Evolutionary conservation across 768 basidiomycete species (phyloP), one percentile per base, ranked within the genome.

Genomic region (Lentinus tigrinus): DNA sequence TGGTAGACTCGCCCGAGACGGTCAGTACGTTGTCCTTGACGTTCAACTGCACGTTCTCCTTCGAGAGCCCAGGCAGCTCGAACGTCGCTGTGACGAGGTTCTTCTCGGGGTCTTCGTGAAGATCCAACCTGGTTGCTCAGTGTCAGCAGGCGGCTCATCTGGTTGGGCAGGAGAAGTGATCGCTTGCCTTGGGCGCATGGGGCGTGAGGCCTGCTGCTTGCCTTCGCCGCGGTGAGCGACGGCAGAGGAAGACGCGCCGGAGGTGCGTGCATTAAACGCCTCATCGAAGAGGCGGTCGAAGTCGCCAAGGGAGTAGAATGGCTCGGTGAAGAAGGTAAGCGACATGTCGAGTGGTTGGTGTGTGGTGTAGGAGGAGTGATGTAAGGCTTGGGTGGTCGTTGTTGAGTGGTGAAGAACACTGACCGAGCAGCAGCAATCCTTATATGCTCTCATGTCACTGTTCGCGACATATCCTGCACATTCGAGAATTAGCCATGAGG

Each of bases 1-100:
- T 47, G 43, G 69, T 74, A 23, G 64, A 72, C 70, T 86, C 79
- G 10, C 82, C 85, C 3, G 82, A 78, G 47, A 87, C 66, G 44
- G 69, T 79, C 49, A 87, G 77, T 2, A 75, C 70, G 57, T 79
- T 77, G 58, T 79, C 75, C 57, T 78, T 75, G 8, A 83, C 63
- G 54, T 85, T 83, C 61, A 87, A 78, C 48, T 70, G 69, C 47
- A 85, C 72, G 57, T 84, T 70, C 46, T 83, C 78, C 31, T 80
- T 78, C 54, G 71, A 71, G 38, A 85, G 27, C 19, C 84, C 84
- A 0, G 85, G 84, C 7, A 87, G 70, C 61, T 87, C 85, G 64
- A 86, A 83, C 7, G 74, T 69, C 40, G 84, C 84, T 0, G 80
- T 81, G 38, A 85, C 78, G 37, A 72, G 65, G 63, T 83, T 82